Evolutionary conservation across 2,329 filamentous ascomycete genomes (phyloP), one percentile per base, ranked within the genome.

Genomic region (Fusarium nygamai): DNA sequence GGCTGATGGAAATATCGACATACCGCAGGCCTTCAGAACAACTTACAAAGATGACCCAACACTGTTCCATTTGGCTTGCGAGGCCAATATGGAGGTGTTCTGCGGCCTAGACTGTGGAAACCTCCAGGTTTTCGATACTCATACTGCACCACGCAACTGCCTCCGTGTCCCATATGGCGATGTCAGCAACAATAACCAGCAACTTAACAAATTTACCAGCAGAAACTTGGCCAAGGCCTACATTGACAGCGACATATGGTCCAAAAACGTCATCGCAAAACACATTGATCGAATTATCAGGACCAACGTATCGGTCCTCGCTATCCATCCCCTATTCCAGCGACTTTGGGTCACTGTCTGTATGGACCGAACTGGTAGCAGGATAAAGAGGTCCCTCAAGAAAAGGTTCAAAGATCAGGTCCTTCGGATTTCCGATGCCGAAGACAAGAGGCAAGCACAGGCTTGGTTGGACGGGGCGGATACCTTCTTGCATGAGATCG

Each of bases 181-280:
- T 24, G 7, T 12, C 19, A 36, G 2, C 13, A 27, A 11, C 33
- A 16, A 8, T 34, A 4, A 27, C 9, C 5, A 34, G n/a, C 31
- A 12, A 20, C 10, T 16, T 4, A 36, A 2, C 50, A 36, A 8
- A 22, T 22, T 36, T 20, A 53, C 50, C 24, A 53, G 50, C 33
- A 12, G 19, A 34, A 2, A 34, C n/a, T 27, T 53, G 12, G 50
- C 33, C 50, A 53, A 2, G 10, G 17, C 8, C 5, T 53, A 53
- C 8, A 53, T 12, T 3, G 5, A 16, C 8, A 1, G 31, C 12
- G 14, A 19, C 10, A 2, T 8, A 53, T 2, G 1, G 17, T 27
- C 8, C 33, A 53, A 22, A 27, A 4, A 16, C n/a, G n/a, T 6
- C 19, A 36, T 53, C 13, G 2, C 13, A 27, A 33, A 8, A 2